Evolutionary conservation across 495 filamentous ascomycete genomes (phyloP).

Genomic region (Xylaria scruposa): DNA sequence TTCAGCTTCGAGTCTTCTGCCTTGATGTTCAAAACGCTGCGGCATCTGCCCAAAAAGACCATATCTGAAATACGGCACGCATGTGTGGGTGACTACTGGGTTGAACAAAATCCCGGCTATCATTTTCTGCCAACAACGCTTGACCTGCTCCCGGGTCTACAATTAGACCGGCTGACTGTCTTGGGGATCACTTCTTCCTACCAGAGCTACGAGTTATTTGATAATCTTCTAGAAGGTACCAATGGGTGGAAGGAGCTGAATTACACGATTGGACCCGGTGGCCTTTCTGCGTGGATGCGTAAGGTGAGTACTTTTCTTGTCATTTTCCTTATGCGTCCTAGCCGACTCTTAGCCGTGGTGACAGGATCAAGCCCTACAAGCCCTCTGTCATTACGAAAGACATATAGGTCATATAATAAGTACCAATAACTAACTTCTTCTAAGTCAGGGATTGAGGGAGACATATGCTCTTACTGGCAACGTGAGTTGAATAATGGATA

Average conservation of each 20-base stretch:
- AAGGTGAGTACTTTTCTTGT: not conserved
- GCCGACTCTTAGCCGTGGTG: not conserved
- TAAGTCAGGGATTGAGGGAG: not conserved
- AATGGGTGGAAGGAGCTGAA: not conserved
- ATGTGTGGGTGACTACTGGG: not conserved
- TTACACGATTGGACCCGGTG: not conserved
- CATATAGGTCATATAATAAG: not conserved
- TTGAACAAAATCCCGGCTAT: not conserved
- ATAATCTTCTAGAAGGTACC: accelerated
- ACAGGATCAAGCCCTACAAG: not conserved
- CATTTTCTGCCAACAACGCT: not conserved
- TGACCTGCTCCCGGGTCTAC: not conserved
- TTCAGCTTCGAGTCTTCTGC: not conserved
- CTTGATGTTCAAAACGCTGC: not conserved
- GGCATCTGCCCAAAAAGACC: not conserved
- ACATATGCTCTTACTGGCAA: not conserved
- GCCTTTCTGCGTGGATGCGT: not conserved
- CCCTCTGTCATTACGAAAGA: not conserved
- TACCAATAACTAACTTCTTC: not conserved
- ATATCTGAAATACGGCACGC: not conserved
- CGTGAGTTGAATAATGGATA: not conserved
- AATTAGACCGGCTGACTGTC: not conserved
- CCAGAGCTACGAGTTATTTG: not conserved
- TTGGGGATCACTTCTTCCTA: not conserved
- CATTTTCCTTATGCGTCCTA: not conserved